phyloP scores from a whole-genome alignment of 2,329 filamentous ascomycete genomes.

The Apiospora arundinis region DNA sequence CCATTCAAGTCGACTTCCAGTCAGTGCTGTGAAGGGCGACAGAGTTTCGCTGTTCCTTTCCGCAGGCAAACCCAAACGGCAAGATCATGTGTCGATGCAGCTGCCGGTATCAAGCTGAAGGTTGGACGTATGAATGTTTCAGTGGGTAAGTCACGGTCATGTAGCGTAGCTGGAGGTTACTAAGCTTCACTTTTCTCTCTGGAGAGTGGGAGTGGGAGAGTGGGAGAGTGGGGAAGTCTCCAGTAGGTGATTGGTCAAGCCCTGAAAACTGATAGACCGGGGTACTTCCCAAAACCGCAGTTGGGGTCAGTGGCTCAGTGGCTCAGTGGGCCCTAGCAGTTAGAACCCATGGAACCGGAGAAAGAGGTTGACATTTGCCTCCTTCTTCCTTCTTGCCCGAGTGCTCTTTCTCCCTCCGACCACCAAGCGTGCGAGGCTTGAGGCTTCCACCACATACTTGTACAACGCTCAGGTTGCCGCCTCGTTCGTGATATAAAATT shows the following conservation, averaged over 20 bases:
- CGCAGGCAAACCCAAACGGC: not conserved
- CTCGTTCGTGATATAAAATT: not conserved
- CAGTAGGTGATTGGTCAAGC: not conserved
- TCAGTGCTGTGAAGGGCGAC: not conserved
- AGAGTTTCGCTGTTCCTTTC: not conserved
- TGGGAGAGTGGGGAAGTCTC: not conserved
- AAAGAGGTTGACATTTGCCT: no score
- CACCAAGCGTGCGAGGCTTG: not conserved
- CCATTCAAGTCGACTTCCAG: not conserved
- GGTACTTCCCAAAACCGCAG: not conserved
- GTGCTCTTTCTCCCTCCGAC: not conserved
- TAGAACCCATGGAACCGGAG: no score
- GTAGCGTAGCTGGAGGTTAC: not conserved
- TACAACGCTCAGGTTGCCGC: not conserved
- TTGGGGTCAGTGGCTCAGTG: not conserved
- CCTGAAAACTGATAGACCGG: not conserved
- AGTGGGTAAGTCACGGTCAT: no score
- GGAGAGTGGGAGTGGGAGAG: not conserved
- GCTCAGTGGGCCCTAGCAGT: not conserved
- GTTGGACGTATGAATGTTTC: not conserved
- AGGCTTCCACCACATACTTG: not conserved
- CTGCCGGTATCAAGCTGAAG: not conserved
- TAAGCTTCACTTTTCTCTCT: not conserved
- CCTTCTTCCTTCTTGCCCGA: no score
- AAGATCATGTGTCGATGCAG: not conserved